A percentile compares a stretch with the other conserved stretches of the same genome.
Evolutionary conservation across 352 stramenopile species (phyloP).

Genomic region (Phytophthora litchii): DNA sequence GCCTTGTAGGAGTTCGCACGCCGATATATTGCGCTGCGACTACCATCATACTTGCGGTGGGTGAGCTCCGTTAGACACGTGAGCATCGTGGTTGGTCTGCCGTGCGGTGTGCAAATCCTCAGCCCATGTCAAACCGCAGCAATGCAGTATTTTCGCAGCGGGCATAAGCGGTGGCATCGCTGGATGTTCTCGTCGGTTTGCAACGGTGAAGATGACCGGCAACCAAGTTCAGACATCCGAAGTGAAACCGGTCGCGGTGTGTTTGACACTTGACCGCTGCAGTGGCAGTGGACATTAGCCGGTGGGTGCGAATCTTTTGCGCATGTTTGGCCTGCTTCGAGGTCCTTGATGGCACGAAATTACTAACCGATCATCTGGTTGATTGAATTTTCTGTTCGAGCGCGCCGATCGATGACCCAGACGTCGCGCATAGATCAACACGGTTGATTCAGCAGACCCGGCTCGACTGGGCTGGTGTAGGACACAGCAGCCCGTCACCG

Average conservation of each 20-base stretch:
- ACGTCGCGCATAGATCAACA: not conserved
- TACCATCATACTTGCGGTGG: not conserved
- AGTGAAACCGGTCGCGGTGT: conserved; percentile 15
- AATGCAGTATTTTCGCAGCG: conserved; percentile 1
- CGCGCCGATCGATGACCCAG: not conserved
- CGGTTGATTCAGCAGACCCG: too few relatives aligned
- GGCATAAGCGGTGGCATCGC: conserved; percentile 17
- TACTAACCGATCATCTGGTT: conserved; percentile 4
- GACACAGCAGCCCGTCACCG: too few relatives aligned
- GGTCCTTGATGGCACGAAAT: not conserved
- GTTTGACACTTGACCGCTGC: conserved; percentile 15
- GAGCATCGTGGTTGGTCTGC: conserved; percentile 22
- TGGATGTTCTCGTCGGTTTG: conserved; percentile 42
- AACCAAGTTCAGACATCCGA: conserved; percentile 9
- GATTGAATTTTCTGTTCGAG: conserved; percentile 8
- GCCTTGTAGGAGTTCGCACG: not conserved
- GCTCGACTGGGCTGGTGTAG: too few relatives aligned
- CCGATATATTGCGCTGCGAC: not conserved
- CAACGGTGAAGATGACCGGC: conserved; percentile 5
- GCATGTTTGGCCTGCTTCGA: not conserved
- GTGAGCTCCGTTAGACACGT: conserved; percentile 17
- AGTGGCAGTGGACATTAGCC: conserved; percentile 3
- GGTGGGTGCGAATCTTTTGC: not conserved
- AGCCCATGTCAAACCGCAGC: conserved; percentile 24
- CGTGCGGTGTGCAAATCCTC: conserved; percentile 18